These are phyloP conservation scores for Torrubiellomyces zombiae DNA, from an alignment of 2,329 filamentous ascomycete species.

Conservation along the genomic window DNA sequence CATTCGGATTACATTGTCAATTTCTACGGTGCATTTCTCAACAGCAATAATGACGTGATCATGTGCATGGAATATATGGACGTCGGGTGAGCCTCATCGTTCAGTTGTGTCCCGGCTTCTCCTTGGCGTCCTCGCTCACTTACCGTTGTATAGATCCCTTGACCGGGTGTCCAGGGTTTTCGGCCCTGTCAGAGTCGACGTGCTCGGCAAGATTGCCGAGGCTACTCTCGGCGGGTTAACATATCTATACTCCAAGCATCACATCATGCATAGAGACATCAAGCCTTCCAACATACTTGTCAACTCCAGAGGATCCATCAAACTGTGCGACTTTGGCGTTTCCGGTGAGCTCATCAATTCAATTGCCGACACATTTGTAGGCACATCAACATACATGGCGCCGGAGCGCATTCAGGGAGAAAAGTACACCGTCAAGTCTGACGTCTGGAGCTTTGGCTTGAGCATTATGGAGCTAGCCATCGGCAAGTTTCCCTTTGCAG, in stretches of 20 bases:
- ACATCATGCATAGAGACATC: constrained; percentile 98
- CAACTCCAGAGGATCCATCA: constrained; percentile 87
- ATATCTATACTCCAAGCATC: constrained; percentile 87
- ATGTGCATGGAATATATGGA: constrained; percentile 99
- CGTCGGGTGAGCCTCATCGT: constrained; percentile 74
- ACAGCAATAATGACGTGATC: constrained; percentile 91
- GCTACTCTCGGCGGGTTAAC: constrained; percentile 84
- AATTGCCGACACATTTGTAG: constrained; percentile 94
- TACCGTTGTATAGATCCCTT: constrained; percentile 58
- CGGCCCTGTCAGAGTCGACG: constrained; percentile 86
- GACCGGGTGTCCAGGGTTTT: constrained; percentile 91
- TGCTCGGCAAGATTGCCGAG: constrained; percentile 93
- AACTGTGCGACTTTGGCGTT: constrained; percentile 97
- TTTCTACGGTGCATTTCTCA: constrained; percentile 94
- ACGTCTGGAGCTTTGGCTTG: constrained; percentile 96
- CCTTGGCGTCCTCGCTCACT: too few species aligned
- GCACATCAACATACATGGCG: constrained; percentile 98
- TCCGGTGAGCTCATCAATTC: constrained; percentile 96
- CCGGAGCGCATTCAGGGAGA: constrained; percentile 95
- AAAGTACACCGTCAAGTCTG: constrained; percentile 93
- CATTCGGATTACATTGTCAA: constrained; percentile 94
- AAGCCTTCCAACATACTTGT: constrained; percentile 96
- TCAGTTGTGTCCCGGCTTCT: neutral
- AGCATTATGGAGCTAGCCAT: constrained; percentile 95
- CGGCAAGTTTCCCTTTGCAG: constrained; percentile 86